phyloP scores from a whole-genome alignment of 2,329 filamentous ascomycete species.

The Scytalidium sp. region DNA sequence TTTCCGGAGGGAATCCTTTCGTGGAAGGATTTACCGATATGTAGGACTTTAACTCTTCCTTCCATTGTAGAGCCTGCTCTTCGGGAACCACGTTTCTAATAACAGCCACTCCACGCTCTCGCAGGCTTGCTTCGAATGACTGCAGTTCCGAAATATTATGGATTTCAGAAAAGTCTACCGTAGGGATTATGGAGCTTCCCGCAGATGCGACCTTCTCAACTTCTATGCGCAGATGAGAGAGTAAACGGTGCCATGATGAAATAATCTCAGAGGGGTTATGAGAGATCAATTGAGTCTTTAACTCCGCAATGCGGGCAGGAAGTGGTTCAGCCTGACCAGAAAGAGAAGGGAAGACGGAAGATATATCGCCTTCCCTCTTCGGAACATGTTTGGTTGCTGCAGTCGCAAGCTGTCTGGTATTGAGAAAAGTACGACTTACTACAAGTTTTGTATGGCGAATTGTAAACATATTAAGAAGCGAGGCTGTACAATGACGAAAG shows the following conservation, averaged over 20 bases:
- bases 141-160: slow-evolving; percentile 12
- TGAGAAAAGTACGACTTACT: not conserved
- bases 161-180: slow-evolving; percentile 45
- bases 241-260: slow-evolving; percentile 46
- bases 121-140: slow-evolving; percentile 10
- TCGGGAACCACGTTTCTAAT: slow-evolving; percentile 64
- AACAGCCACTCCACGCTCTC: slow-evolving; percentile 37
- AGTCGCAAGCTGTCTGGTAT: not conserved
- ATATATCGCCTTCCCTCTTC: slow-evolving; percentile 56
- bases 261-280: slow-evolving; percentile 46
- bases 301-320: slow-evolving; percentile 51
- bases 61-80: slow-evolving; percentile 60
- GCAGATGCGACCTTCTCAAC: slow-evolving; percentile 42
- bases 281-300: slow-evolving; percentile 51
- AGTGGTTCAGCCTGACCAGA: slow-evolving; percentile 46
- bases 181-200: slow-evolving; percentile 49
- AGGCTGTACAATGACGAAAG: not conserved
- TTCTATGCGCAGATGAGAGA: slow-evolving; percentile 42
- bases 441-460: not conserved
- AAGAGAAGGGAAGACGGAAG: slow-evolving; percentile 58
- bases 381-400: not conserved
- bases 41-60: slow-evolving; percentile 63
- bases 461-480: not conserved
- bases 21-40: slow-evolving; percentile 60
- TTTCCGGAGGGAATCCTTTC: slow-evolving; percentile 57